Percentiles rank a stretch among this genome's conserved stretches.
Conservation (phyloP, 2,329 filamentous ascomycete species). For the Claviceps maximensis region DNA sequence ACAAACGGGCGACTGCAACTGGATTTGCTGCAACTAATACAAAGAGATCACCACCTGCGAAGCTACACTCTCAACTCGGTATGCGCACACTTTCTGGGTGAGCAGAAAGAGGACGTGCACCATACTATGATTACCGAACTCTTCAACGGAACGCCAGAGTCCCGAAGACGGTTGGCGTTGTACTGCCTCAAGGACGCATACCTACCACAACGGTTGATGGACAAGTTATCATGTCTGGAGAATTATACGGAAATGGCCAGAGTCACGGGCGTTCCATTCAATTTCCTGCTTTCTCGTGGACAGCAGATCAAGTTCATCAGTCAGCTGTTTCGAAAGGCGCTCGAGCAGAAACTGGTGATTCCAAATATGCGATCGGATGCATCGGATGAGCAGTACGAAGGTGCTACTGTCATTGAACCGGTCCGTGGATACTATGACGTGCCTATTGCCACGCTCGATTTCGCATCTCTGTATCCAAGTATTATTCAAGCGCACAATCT, state of each 20-base stretch:
- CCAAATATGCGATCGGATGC: slow-evolving; percentile 65
- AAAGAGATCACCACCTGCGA: slow-evolving; percentile 85
- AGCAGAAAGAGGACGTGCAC: slow-evolving; percentile 98
- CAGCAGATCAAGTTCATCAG: slow-evolving; percentile 98
- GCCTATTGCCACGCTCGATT: slow-evolving; percentile 93
- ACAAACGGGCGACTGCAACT: slow-evolving; percentile 88
- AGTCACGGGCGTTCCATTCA: slow-evolving; percentile 97
- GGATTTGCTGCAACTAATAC: slow-evolving; percentile 86
- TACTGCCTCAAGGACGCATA: slow-evolving; percentile 98
- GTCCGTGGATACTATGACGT: slow-evolving; percentile 88
- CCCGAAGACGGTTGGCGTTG: slow-evolving; percentile 74
- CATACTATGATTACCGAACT: slow-evolving; percentile 98
- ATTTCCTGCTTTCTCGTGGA: slow-evolving; percentile 77
- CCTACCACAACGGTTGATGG: slow-evolving; percentile 83
- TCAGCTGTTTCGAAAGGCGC: slow-evolving; percentile 87
- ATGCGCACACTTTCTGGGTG: slow-evolving; percentile 82
- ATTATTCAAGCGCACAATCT: slow-evolving; percentile 99
- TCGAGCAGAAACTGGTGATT: slow-evolving; percentile 87
- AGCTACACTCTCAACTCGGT: slow-evolving; percentile 98
- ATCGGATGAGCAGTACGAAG: slow-evolving; percentile 85
- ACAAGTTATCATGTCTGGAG: slow-evolving; percentile 95
- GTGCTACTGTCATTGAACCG: slow-evolving; percentile 95
- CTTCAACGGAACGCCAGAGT: slow-evolving; percentile 92
- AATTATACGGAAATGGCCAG: slow-evolving; percentile 99
- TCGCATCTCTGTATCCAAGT: slow-evolving; percentile 93